Base-by-base conservation (phyloP, 2,329 filamentous ascomycete species). In the Aspergillus floridensis region DNA sequence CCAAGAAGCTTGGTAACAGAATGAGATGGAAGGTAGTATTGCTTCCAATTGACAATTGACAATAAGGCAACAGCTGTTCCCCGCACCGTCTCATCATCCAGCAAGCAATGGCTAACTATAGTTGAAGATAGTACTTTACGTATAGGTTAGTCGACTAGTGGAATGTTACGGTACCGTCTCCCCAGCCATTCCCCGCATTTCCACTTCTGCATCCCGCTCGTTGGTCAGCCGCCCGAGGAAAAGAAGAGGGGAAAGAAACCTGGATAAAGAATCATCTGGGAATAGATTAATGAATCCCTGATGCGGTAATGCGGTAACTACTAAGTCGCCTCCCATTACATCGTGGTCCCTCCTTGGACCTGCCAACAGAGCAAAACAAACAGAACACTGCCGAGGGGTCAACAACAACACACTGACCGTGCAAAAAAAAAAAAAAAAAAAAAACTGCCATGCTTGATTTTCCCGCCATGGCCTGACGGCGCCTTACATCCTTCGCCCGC, bases 101-200 rank as follows among this genome's bases (percentile, higher is more conserved):
- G 16, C 38, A 7, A 44, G 38, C 16, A 19, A 16, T 16, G 6
- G 16, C 38, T 41, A 5, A 41, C 38, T 41, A n/a, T n/a, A 16
- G 38, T n/a, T 3, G 16, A 29, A 16, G 16, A 5, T 44, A 8
- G 38, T 41, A 26, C n/a, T n/a, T n/a, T 26, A 7, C n/a, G 7
- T 41, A 26, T 26, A 10, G 6, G 26, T 29, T 8, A 26, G 7
- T 29, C 26, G 26, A 3, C 26, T 29, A 29, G 26, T 29, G 21
- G n/a, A n/a, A 49, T 49, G 47, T 12, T 49, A 49, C 48, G 48
- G 29, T 49, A 26, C 24, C 24, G 24, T 49, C 21, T 24, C 48
- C 48, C 22, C 22, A 49, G 48, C 21, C 53, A 55, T 55, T 55
- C 53, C 53, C 53, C 53, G 53, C 53, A 55, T 55, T 48, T 55